Base-by-base conservation (phyloP, 2,329 filamentous ascomycete genomes). In the Ceratocystis huliohia region DNA sequence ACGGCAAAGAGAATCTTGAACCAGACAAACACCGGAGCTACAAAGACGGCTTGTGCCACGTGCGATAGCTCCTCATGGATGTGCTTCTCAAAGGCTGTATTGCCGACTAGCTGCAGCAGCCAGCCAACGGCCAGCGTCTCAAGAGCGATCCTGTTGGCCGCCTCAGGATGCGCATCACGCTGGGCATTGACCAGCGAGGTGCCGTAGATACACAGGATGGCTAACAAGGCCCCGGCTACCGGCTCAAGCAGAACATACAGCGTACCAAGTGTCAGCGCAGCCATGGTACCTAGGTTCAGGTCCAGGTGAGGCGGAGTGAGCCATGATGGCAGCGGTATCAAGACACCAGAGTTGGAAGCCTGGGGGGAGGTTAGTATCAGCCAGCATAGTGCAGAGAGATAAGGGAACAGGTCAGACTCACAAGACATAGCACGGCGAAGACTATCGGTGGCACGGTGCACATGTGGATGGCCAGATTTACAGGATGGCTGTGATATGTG, bases 11-110 rank as follows among this genome's bases (percentile, higher is more conserved):
- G 81, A 28, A 95, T 78, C 78, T 97, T 92, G 72, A 99, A 88
- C 89, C 94, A 99, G 67, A 97, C 93, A 72, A 97, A 99, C 73
- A 99, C 88, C 7, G 94, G 94, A 0, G 94, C 94, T 28, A 97
- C 81, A 73, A 97, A 93, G 70, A 97, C 76, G 33, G 94, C 92
- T 77, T 97, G 94, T 61, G 95, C 81, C 53, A 97, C 77, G 73
- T 96, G 97, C 77, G 97, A 92, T 61, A 97, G 78, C 61, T 66
- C 64, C 22, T 66, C 67, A 25, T 66, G 65, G 41, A 68, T 64
- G 64, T 93, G 85, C 22, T 89, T 85, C 76, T 97, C 94, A 71
- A 91, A 97, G 63, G 82, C 84, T 46, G 91, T 92, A 73, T 99
- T 94, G 33, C 94, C 94, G 63, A 97, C 72, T 73, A 99, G 96